These are phyloP conservation scores for Starmerella vitae DNA, from an alignment of 805 yeast species.

Conservation along the genomic window DNA sequence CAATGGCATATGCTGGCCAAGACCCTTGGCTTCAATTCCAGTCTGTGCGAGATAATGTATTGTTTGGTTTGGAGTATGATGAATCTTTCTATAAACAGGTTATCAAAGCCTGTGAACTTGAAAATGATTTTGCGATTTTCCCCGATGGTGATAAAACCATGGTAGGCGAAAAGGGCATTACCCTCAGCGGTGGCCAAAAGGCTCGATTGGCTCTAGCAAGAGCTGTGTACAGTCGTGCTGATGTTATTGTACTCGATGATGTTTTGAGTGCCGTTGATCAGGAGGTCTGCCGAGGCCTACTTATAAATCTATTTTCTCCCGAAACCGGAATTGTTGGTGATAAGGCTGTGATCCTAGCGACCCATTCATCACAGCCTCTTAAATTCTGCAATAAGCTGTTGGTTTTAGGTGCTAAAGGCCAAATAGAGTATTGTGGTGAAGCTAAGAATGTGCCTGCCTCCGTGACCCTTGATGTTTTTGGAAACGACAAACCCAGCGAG, in stretches of 20 bases:
- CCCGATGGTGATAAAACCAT: slow-evolving; percentile 78
- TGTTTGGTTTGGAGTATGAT: slow-evolving; percentile 74
- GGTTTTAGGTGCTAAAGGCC: slow-evolving; percentile 3
- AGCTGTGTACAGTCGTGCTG: slow-evolving; percentile 89
- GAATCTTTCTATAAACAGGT: slow-evolving; percentile 48
- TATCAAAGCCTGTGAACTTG: slow-evolving; percentile 60
- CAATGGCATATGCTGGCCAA: slow-evolving; percentile 72
- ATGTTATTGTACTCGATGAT: slow-evolving; percentile 74
- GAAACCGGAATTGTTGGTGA: slow-evolving; percentile 53
- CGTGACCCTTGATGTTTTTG: not conserved
- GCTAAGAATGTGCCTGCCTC: not conserved
- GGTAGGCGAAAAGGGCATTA: slow-evolving; percentile 92
- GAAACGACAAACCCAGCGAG: not conserved
- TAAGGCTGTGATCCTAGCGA: slow-evolving; percentile 66
- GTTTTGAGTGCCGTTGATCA: slow-evolving; percentile 92
- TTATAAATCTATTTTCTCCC: slow-evolving; percentile 64
- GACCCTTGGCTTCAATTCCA: slow-evolving; percentile 93
- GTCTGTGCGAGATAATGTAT: slow-evolving; percentile 57
- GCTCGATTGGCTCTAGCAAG: slow-evolving; percentile 84
- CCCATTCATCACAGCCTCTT: slow-evolving; percentile 74
- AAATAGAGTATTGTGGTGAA: slow-evolving; percentile 1
- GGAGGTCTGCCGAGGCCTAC: slow-evolving; percentile 63
- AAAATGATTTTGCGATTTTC: slow-evolving; percentile 55
- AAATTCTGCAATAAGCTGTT: slow-evolving; percentile 3
- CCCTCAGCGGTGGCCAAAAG: slow-evolving; percentile 92